Evolutionary conservation across 805 yeast species (phyloP).

Genomic region (Kazachstania martiniae): DNA sequence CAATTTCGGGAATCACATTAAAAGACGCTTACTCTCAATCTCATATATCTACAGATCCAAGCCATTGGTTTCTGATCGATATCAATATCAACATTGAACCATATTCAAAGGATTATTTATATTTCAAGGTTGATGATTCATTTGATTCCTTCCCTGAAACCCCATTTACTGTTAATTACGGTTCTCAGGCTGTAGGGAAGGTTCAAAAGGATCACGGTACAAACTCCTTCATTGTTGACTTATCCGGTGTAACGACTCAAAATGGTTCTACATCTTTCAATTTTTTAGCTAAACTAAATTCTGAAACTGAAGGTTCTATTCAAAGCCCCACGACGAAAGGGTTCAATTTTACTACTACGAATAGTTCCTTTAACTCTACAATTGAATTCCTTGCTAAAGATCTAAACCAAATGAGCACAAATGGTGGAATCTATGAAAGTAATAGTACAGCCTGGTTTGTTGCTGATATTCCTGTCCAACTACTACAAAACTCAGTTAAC

Average conservation of each 20-base stretch:
- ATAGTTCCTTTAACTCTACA: constrained; percentile 9
- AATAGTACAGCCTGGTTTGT: constrained; percentile 23
- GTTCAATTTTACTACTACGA: constrained; percentile 16
- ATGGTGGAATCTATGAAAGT: constrained; percentile 16
- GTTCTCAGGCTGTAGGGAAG: constrained; percentile 12
- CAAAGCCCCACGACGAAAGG: constrained; percentile 11
- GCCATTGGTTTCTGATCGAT: constrained; percentile 21
- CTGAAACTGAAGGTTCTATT: constrained; percentile 8
- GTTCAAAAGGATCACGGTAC: constrained; percentile 10
- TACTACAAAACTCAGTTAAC: constrained; percentile 10
- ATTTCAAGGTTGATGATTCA: constrained; percentile 16
- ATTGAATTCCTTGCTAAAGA: constrained; percentile 15
- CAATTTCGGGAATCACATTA: background rate
- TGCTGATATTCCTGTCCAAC: constrained; percentile 18
- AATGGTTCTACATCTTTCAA: constrained; percentile 17
- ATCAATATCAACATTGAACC: constrained; percentile 18
- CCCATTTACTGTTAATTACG: constrained; percentile 11
- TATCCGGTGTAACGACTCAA: constrained; percentile 2
- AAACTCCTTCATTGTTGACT: constrained; percentile 15
- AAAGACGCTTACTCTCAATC: constrained; percentile 16
- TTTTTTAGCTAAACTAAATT: constrained; percentile 16
- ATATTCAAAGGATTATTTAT: constrained; percentile 12
- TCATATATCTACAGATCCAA: constrained; percentile 15
- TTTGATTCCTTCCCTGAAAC: constrained; percentile 14
- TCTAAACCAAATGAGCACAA: constrained; percentile 11